Percentiles rank a stretch among this genome's conserved stretches.
Conservation (phyloP, 2,329 filamentous ascomycete genomes). For the Phialophora tarda region DNA sequence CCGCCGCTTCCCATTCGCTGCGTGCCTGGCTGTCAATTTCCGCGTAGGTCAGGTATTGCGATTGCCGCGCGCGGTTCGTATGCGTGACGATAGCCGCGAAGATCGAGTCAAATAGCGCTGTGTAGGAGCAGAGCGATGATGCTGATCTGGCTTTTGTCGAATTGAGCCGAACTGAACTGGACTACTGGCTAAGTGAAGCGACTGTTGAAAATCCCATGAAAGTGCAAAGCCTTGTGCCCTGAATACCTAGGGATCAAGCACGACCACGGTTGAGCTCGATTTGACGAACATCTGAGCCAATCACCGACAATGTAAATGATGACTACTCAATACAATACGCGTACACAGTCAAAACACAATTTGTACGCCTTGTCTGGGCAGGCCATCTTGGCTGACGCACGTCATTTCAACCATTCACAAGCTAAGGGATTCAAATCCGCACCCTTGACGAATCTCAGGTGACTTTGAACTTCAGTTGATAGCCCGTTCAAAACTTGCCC, state of each 20-base stretch:
- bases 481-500: slow-evolving; percentile 22
- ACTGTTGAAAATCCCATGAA: neutral
- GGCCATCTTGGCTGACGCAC: neutral
- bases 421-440: slow-evolving; percentile 8
- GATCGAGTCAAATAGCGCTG: neutral
- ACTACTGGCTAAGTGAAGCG: neutral
- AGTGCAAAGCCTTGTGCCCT: neutral
- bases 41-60: slow-evolving; percentile 27
- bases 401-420: slow-evolving; percentile 32
- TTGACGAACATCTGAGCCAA: neutral
- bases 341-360: slow-evolving; percentile 3
- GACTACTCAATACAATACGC: neutral
- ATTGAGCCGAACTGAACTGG: neutral
- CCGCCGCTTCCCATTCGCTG: slow-evolving; percentile 32
- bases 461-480: slow-evolving; percentile 26
- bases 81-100: slow-evolving; percentile 32
- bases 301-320: neutral
- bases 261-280: neutral
- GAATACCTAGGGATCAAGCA: neutral
- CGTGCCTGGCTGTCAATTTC: slow-evolving; percentile 33
- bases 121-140: neutral
- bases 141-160: neutral
- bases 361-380: neutral
- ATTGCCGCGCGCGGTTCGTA: slow-evolving; percentile 37
- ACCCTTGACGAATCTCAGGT: slow-evolving; percentile 28